Evolutionary conservation across 2,329 filamentous ascomycete genomes (phyloP).

Genomic region (Penicillium sp.): DNA sequence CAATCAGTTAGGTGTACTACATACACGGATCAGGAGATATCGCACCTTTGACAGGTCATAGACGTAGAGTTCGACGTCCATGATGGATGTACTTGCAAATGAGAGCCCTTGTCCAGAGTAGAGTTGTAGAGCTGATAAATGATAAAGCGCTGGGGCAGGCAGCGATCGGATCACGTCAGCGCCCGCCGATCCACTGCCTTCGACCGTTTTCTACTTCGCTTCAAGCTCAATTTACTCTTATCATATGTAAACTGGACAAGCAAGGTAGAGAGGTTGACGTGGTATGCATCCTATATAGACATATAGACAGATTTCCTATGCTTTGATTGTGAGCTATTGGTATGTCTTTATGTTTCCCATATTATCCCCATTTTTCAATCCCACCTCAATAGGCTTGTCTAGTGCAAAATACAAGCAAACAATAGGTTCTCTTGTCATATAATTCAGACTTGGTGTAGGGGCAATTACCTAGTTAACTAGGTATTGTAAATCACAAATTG

Average conservation of each 20-base stretch:
- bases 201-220: conserved; percentile 17
- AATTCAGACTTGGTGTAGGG: not conserved
- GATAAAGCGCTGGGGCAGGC: conserved; percentile 11
- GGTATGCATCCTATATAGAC: not conserved
- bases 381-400: conserved; percentile 18
- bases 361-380: not conserved
- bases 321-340: not conserved
- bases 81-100: conserved; percentile 30
- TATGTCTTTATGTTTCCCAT: not conserved
- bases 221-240: not conserved
- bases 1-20: conserved; percentile 16
- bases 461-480: no score
- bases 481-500: no score
- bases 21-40: not conserved
- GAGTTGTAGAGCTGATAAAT: not conserved
- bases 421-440: conserved; percentile 33
- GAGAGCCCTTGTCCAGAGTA: no score
- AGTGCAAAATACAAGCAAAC: conserved; percentile 44
- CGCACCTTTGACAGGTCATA: conserved; percentile 66
- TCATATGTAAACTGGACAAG: not conserved
- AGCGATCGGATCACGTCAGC: conserved; percentile 28
- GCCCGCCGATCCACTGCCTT: conserved; percentile 15
- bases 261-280: not conserved
- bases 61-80: conserved; percentile 73
- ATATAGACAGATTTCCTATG: no score